Conservation (phyloP, 306 rosid species). For the Cercis canadensis region DNA sequence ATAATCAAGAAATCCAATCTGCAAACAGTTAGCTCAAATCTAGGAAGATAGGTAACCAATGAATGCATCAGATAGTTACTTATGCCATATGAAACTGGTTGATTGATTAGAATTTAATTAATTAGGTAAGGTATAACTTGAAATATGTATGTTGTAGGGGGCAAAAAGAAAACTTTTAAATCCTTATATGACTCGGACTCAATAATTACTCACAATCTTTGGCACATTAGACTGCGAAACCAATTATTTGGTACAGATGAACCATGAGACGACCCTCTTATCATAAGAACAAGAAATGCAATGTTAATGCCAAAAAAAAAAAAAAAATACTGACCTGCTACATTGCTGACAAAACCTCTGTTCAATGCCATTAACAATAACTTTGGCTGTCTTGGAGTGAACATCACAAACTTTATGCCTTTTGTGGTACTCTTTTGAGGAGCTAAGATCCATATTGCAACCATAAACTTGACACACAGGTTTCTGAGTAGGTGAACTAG, state of each 20-base stretch:
- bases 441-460: constrained; percentile 75
- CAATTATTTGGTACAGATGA: no score
- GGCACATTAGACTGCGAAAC: neutral
- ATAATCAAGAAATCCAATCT: constrained; percentile 18
- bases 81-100: constrained; percentile 2
- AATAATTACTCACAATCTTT: neutral
- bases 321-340: constrained; percentile 64
- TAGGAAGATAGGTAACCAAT: constrained; percentile 23
- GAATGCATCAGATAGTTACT: constrained; percentile 18
- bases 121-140: neutral
- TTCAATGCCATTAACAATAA: constrained; percentile 76
- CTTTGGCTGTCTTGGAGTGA: constrained; percentile 83
- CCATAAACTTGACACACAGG: constrained; percentile 82
- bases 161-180: constrained; percentile 13
- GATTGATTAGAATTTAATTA: constrained; percentile 17
- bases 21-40: constrained; percentile 14
- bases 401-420: constrained; percentile 83
- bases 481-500: constrained; percentile 46
- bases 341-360: constrained; percentile 93
- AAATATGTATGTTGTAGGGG: constrained; percentile 4
- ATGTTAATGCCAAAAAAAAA: neutral
- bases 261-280: constrained; percentile 23
- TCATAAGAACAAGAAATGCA: neutral
- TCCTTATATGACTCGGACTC: constrained; percentile 5
- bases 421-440: constrained; percentile 82